phyloP scores from a whole-genome alignment of 176 grass and related monocot species.

The Zizania latifolia region DNA sequence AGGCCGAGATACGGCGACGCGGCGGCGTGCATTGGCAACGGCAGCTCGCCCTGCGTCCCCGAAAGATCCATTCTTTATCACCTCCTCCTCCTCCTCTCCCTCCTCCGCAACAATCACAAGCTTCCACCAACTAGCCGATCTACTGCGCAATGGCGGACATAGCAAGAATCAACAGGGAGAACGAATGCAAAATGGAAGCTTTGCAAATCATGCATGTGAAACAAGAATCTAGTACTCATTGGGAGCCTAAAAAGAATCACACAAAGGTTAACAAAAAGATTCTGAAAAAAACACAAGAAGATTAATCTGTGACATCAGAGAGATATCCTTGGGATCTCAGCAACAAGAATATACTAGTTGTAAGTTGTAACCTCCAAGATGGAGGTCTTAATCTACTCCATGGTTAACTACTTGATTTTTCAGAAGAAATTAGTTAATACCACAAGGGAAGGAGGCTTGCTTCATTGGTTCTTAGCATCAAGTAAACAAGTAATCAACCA shows the following conservation, averaged over 20 bases:
- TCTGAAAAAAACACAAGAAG: neutral
- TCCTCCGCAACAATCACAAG: conserved; percentile 20
- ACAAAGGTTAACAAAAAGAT: neutral
- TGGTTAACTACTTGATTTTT: conserved; percentile 3
- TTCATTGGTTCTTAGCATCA: neutral
- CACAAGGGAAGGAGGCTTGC: neutral
- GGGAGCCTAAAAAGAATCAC: conserved; percentile 20
- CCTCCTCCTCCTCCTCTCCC: conserved; percentile 11
- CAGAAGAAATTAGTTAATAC: neutral
- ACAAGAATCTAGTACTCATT: conserved; percentile 30
- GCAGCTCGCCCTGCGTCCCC: conserved; percentile 68
- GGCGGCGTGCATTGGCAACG: conserved; percentile 72
- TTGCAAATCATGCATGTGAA: conserved; percentile 17
- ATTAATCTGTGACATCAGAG: neutral
- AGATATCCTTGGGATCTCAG: conserved; percentile 20
- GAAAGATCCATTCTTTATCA: conserved; percentile 73
- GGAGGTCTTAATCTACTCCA: neutral
- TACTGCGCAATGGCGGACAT: conserved; percentile 22
- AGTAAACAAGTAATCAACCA: too few relatives aligned
- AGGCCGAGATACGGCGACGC: conserved; percentile 45
- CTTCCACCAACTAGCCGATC: conserved; percentile 11
- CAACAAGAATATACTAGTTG: conserved; percentile 31
- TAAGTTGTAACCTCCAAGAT: conserved; percentile 36
- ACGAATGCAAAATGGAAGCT: conserved; percentile 20
- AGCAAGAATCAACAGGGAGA: neutral